A percentile compares a stretch with the other conserved stretches of the same genome.
Conservation (phyloP, 768 basidiomycete species). For the Coprinopsis sp. region DNA sequence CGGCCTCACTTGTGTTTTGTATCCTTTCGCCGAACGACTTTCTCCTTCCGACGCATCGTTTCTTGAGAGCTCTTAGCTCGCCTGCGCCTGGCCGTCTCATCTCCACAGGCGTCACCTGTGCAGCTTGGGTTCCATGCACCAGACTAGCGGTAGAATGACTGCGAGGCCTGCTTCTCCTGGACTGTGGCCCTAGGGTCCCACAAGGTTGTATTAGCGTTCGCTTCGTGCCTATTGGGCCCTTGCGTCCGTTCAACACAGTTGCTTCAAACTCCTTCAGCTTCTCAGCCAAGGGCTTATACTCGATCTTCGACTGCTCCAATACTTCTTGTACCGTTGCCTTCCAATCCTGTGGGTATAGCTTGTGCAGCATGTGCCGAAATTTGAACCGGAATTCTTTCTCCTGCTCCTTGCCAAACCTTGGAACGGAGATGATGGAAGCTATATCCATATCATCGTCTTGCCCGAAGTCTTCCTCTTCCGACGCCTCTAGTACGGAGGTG, state of each 20-base stretch:
- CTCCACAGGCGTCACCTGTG: slow-evolving; percentile 1
- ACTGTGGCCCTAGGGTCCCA: neutral
- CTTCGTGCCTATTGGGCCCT: slow-evolving; percentile 14
- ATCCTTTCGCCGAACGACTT: slow-evolving; percentile 39
- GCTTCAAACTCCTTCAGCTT: slow-evolving; percentile 12
- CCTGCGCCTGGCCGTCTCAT: slow-evolving; percentile 9
- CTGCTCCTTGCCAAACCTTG: slow-evolving; percentile 37
- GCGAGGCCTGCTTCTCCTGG: neutral
- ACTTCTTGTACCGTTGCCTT: slow-evolving; percentile 48
- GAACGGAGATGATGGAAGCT: slow-evolving; percentile 21
- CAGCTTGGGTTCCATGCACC: neutral
- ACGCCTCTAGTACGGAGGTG: slow-evolving; percentile 17
- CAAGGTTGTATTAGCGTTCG: neutral
- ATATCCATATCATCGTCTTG: slow-evolving; percentile 13
- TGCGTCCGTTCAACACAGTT: slow-evolving; percentile 9
- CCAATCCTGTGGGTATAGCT: slow-evolving; percentile 61
- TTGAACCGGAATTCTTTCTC: slow-evolving; percentile 51
- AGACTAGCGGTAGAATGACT: neutral
- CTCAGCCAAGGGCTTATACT: slow-evolving; percentile 53
- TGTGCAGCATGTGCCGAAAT: slow-evolving; percentile 65
- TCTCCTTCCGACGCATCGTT: slow-evolving; percentile 49
- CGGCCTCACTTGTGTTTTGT: slow-evolving; percentile 16
- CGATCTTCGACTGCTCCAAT: slow-evolving; percentile 47
- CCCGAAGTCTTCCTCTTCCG: slow-evolving; percentile 10
- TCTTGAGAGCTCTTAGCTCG: slow-evolving; percentile 44